These are phyloP conservation scores for Musa itinerans DNA, from an alignment of 176 grass and related monocot genomes.

Conservation along the genomic window DNA sequence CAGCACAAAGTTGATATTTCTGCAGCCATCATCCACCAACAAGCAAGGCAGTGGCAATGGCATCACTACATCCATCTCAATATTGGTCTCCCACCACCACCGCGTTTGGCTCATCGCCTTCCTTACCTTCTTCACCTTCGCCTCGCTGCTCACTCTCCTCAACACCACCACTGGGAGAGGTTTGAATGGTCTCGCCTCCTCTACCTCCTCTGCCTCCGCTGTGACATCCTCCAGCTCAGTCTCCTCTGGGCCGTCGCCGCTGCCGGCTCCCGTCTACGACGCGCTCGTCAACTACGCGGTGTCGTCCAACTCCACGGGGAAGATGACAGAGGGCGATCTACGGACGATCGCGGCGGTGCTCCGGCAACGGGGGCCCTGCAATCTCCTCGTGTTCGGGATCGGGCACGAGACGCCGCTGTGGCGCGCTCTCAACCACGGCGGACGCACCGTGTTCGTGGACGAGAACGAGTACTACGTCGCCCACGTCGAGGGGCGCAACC, in stretches of 20 bases:
- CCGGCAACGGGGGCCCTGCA: slow-evolving; percentile 47
- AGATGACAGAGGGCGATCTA: slow-evolving; percentile 58
- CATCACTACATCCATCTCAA: background rate
- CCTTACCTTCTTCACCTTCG: slow-evolving; percentile 55
- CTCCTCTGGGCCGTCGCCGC: background rate
- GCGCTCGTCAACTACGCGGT: slow-evolving; percentile 69
- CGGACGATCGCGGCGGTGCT: slow-evolving; percentile 61
- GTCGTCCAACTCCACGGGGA: slow-evolving; percentile 46
- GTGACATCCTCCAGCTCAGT: background rate
- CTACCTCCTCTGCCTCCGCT: background rate
- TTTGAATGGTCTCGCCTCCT: background rate
- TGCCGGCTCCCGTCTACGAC: slow-evolving; percentile 37
- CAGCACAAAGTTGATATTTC: slow-evolving; percentile 6
- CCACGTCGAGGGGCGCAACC: slow-evolving; percentile 63
- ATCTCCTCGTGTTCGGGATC: slow-evolving; percentile 81
- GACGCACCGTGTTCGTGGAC: slow-evolving; percentile 82
- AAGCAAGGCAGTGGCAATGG: slow-evolving; percentile 24
- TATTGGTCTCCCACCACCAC: slow-evolving; percentile 25
- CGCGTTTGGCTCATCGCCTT: slow-evolving; percentile 53
- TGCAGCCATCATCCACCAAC: slow-evolving; percentile 31
- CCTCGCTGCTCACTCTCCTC: slow-evolving; percentile 52
- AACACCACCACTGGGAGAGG: slow-evolving; percentile 22
- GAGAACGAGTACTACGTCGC: slow-evolving; percentile 99
- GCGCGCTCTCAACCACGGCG: slow-evolving; percentile 92
- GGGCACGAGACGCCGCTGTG: slow-evolving; percentile 82